A percentile compares a stretch with the other conserved stretches of the same genome.
phyloP scores from a whole-genome alignment of 2,329 filamentous ascomycete species.

The Cercospora citrullina region DNA sequence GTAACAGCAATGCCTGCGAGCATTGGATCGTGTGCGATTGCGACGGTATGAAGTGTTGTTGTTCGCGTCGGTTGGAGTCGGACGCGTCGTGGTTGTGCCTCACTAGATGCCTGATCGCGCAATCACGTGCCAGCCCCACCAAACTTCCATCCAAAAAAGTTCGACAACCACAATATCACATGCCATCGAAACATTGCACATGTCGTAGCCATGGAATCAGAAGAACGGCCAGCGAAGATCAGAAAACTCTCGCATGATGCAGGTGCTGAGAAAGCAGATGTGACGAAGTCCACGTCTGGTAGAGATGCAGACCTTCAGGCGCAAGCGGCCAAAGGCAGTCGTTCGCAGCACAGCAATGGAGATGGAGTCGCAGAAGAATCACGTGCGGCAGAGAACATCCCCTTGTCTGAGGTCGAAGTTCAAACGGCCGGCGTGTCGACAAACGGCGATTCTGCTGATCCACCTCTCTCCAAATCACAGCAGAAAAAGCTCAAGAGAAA shows the following conservation, averaged over 20 bases:
- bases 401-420: slow-evolving; percentile 7
- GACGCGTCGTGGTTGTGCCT: slow-evolving; percentile 4
- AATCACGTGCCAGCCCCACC: background rate
- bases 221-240: slow-evolving; percentile 57
- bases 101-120: slow-evolving; percentile 5
- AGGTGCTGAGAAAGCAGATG: background rate
- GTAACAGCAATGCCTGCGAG: slow-evolving; percentile 1
- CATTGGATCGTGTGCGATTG: background rate
- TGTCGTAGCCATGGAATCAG: slow-evolving; percentile 52
- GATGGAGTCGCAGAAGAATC: background rate
- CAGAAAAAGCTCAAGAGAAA: slow-evolving; percentile 74
- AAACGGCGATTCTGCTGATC: slow-evolving; percentile 10
- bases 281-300: background rate
- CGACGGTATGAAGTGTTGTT: slow-evolving; percentile 7
- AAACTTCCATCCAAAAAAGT: slow-evolving; percentile 5
- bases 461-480: slow-evolving; percentile 78
- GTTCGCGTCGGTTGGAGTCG: background rate
- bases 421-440: background rate
- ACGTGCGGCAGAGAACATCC: background rate
- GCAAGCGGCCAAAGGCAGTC: background rate
- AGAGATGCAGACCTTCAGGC: background rate
- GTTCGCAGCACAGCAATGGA: background rate
- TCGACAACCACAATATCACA: slow-evolving; percentile 2
- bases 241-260: slow-evolving; percentile 46
- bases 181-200: background rate